Base-by-base conservation (phyloP, 495 filamentous ascomycete species). In the Aspergillus ellipticus region DNA sequence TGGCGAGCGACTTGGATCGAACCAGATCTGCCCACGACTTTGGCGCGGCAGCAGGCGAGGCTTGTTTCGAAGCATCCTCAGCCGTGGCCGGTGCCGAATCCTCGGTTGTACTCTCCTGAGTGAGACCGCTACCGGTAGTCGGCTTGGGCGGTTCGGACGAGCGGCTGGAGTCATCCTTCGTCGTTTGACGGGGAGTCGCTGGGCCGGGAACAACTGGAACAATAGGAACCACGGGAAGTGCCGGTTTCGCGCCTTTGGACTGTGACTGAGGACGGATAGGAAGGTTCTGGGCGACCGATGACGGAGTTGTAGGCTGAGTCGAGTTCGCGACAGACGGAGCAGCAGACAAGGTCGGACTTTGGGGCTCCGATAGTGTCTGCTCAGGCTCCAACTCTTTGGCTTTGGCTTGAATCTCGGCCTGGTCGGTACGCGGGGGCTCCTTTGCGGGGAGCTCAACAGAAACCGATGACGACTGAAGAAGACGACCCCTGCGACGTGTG, bases 21-120 rank as follows among this genome's bases (percentile, higher is more conserved):
- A 93, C 84, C 16, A 95, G 72, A 43, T 87, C 87, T 9, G 89
- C 85, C 90, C 90, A 95, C 4, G 86, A 85, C 66, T 89, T 91
- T 3, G 87, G 86, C 42, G 66, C 69, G 4, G 72, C 56, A 39
- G 71, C 57, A 26, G 80, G 66, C 3, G 74, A 66, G 19, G 69
- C 68, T 42, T 79, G 64, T 13, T 77, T 68, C 7, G 59, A 54
- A 10, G 64, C 8, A 20, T 66, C 63, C 22, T 76, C 69, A 15
- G 64, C 53, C 19, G 65, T 50, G 16, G 53, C 51, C 17, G 69
- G 51, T 15, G 59, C 56, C 20, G 66, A 31, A 22, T 16, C 37
- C 10, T 59, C 50, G 4, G 15, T 39, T 19, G 47, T 2, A 13
- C 8, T 37, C 17, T 48, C 52, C 41, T 65, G 43, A n/a, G 66